Evolutionary conservation across 2,329 filamentous ascomycete species (phyloP).

Genomic region (Apiospora marii): DNA sequence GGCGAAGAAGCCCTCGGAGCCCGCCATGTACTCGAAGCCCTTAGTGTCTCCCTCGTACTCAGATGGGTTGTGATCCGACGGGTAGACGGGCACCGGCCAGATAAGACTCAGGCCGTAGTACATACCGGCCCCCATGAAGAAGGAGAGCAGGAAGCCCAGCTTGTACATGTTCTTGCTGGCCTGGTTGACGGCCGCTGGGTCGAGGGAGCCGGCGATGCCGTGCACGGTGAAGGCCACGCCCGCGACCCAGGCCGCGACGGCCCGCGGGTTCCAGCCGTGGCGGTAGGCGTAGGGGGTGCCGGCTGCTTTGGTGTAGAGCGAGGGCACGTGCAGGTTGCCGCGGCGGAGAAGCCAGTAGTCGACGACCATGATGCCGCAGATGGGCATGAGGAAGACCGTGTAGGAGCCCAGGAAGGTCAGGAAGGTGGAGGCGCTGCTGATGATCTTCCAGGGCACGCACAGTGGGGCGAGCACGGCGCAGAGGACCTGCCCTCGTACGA

Average conservation of each 20-base stretch:
- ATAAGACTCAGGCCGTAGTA: conserved; percentile 39
- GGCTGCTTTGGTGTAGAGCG: conserved; percentile 40
- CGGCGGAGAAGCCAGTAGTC: conserved; percentile 47
- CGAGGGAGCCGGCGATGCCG: conserved; percentile 41
- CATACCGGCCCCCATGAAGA: conserved; percentile 38
- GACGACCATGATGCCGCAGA: conserved; percentile 43
- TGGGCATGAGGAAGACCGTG: conserved; percentile 50
- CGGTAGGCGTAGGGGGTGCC: conserved; percentile 41
- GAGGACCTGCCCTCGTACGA: conserved; percentile 50
- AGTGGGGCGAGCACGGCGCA: conserved; percentile 46
- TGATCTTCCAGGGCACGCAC: conserved; percentile 51
- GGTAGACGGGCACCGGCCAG: conserved; percentile 31
- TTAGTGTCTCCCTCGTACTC: not conserved
- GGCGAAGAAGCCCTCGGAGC: conserved; percentile 25
- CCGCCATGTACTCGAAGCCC: conserved; percentile 26
- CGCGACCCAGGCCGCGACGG: conserved; percentile 39
- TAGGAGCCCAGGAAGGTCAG: conserved; percentile 52
- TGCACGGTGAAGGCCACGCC: conserved; percentile 44
- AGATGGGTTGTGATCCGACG: not conserved
- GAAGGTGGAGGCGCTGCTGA: conserved; percentile 48
- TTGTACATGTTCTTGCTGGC: conserved; percentile 45
- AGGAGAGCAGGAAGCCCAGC: conserved; percentile 44
- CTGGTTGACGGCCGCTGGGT: conserved; percentile 41
- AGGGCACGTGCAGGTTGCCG: conserved; percentile 50
- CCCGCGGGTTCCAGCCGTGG: conserved; percentile 43